phyloP scores from a whole-genome alignment of 1,139 yeast genomes.

The Sugiyamaella sp. region DNA sequence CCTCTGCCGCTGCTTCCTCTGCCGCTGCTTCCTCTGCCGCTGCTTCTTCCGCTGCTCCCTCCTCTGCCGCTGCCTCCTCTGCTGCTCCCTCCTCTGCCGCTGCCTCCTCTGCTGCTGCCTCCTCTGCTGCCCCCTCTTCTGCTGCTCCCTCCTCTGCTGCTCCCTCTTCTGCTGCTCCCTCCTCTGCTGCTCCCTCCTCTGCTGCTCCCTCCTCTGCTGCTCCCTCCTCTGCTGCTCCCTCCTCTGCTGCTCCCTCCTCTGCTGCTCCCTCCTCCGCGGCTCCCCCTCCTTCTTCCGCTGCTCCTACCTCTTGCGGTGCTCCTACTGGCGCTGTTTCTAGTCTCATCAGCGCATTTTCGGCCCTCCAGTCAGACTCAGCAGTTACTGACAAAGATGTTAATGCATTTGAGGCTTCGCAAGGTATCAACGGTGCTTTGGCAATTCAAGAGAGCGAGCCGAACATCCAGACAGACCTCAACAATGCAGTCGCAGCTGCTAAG shows the following conservation, averaged over 20 bases:
- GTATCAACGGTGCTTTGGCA: conserved; percentile 26
- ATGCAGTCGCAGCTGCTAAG: not conserved
- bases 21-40: not conserved
- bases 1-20: not conserved
- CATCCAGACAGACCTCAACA: conserved; percentile 8
- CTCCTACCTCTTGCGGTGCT: conserved; percentile 1
- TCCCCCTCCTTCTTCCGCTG: not conserved
- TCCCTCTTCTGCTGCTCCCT: not conserved
- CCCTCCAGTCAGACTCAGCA: conserved; percentile 3
- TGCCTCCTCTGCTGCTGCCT: conserved; percentile 4
- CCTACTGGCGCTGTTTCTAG: conserved; percentile 3
- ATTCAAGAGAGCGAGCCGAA: conserved; percentile 21
- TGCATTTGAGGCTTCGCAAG: conserved; percentile 10
- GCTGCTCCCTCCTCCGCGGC: not conserved
- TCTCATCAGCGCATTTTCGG: not conserved
- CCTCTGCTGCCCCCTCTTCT: conserved; percentile 1
- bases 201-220: not conserved
- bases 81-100: conserved; percentile 2
- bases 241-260: conserved; percentile 9
- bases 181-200: not conserved
- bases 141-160: conserved; percentile 1
- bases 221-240: conserved; percentile 4
- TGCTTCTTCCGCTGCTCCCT: not conserved
- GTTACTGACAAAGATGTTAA: conserved; percentile 5
- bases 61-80: not conserved